phyloP scores from a whole-genome alignment of 1,284 basidiomycete genomes.

The Exsudoporus floridanus region DNA sequence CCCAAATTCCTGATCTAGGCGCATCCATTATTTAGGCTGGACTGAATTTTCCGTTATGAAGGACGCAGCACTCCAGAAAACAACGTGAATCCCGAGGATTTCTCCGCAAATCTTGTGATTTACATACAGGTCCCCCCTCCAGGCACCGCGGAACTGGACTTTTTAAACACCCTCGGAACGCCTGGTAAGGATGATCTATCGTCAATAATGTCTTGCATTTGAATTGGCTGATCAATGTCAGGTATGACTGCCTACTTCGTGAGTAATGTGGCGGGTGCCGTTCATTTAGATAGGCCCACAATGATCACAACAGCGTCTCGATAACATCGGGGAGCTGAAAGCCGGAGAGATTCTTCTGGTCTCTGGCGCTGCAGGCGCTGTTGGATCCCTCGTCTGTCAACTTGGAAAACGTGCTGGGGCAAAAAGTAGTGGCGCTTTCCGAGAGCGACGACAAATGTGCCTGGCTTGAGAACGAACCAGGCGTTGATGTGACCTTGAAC shows the following conservation, averaged over 20 bases:
- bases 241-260: slow-evolving; percentile 86
- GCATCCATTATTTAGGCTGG: slow-evolving; percentile 55
- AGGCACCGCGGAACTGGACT: slow-evolving; percentile 67
- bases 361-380: slow-evolving; percentile 88
- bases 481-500: slow-evolving; percentile 81
- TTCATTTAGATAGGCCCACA: slow-evolving; percentile 1
- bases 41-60: slow-evolving; percentile 70
- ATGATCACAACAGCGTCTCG: slow-evolving; percentile 60
- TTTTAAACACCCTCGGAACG: slow-evolving; percentile 71
- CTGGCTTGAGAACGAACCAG: slow-evolving; percentile 79
- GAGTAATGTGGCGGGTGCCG: slow-evolving; percentile 14
- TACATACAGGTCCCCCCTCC: slow-evolving; percentile 45
- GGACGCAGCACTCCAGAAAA: slow-evolving; percentile 51
- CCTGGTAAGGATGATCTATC: slow-evolving; percentile 47
- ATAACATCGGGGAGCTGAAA: slow-evolving; percentile 77
- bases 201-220: not conserved
- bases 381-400: slow-evolving; percentile 74
- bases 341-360: slow-evolving; percentile 82
- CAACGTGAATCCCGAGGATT: slow-evolving; percentile 34
- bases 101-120: not conserved
- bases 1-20: slow-evolving; percentile 1
- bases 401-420: slow-evolving; percentile 74
- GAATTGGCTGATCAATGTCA: slow-evolving; percentile 26
- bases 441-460: slow-evolving; percentile 78
- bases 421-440: slow-evolving; percentile 75